Percentiles rank a stretch among this genome's conserved stretches.
These are phyloP conservation scores for Pseudofabraea citricarpa DNA, from an alignment of 2,329 filamentous ascomycete genomes.

Conservation along the genomic window DNA sequence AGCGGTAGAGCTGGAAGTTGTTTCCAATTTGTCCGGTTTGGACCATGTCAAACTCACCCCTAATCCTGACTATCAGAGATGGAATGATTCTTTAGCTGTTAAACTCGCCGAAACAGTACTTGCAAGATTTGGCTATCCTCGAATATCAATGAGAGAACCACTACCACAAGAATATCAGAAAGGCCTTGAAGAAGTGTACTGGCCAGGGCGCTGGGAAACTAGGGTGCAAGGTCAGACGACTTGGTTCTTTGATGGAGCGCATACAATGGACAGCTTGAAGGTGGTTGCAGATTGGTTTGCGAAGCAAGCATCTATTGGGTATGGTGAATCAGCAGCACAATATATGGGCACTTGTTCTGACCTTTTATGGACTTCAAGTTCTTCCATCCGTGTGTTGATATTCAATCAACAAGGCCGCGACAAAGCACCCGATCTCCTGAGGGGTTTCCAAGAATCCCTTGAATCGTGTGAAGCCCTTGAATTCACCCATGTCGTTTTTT, in stretches of 20 bases:
- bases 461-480: no score
- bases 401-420: not conserved
- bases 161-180: not conserved
- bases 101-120: not conserved
- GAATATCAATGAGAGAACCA: not conserved
- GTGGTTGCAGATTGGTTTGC: not conserved
- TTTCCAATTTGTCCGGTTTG: no score
- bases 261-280: not conserved
- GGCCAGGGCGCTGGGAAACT: not conserved
- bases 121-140: not conserved
- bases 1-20: no score
- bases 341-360: no score
- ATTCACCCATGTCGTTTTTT: slow-evolving; percentile 44
- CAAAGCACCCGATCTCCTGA: not conserved
- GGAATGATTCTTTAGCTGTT: not conserved
- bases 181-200: not conserved
- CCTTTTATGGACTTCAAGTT: no score
- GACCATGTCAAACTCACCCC: no score
- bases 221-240: not conserved
- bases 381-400: not conserved
- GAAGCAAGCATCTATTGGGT: not conserved
- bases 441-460: not conserved
- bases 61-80: slow-evolving; percentile 7
- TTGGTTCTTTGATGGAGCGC: not conserved
- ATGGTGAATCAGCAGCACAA: no score